phyloP scores from a whole-genome alignment of 805 yeast species.

The Metschnikowia amazonensis region DNA sequence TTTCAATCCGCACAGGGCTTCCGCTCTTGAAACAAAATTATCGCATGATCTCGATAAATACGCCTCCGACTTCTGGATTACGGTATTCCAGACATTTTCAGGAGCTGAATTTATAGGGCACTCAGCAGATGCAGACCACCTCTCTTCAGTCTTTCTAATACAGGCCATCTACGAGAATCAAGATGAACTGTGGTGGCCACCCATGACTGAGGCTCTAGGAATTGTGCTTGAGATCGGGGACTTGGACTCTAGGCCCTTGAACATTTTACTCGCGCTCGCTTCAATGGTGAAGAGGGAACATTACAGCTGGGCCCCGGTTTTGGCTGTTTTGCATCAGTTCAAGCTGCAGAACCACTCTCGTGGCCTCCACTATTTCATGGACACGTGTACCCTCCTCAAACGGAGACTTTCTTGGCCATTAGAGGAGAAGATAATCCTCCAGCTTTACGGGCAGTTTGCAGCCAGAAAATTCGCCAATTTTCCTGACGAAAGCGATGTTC shows the following conservation, averaged over 20 bases:
- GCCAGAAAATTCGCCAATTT: conserved; percentile 34
- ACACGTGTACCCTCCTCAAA: conserved; percentile 25
- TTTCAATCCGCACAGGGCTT: background rate
- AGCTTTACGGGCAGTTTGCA: conserved; percentile 29
- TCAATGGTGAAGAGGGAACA: conserved; percentile 14
- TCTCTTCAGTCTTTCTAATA: conserved; percentile 23
- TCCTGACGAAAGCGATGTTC: conserved; percentile 28
- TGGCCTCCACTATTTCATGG: conserved; percentile 26
- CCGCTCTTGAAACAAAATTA: background rate
- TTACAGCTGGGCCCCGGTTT: conserved; percentile 26
- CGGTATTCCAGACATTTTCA: conserved; percentile 19
- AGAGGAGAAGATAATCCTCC: conserved; percentile 32
- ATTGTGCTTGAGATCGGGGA: conserved; percentile 4
- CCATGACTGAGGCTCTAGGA: conserved; percentile 21
- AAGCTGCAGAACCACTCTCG: conserved; percentile 16
- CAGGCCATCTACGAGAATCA: conserved; percentile 15
- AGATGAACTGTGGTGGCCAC: conserved; percentile 26
- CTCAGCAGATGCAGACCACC: background rate
- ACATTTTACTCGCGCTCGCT: conserved; percentile 10
- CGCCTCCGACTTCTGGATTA: conserved; percentile 20
- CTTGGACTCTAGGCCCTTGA: background rate
- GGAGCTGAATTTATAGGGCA: conserved; percentile 14
- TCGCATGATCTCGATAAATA: conserved; percentile 7
- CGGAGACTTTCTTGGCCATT: conserved; percentile 29
- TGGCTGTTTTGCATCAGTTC: conserved; percentile 19